Evolutionary conservation across 2,329 filamentous ascomycete genomes (phyloP).

Genomic region (Zasmidium citrigriseum): DNA sequence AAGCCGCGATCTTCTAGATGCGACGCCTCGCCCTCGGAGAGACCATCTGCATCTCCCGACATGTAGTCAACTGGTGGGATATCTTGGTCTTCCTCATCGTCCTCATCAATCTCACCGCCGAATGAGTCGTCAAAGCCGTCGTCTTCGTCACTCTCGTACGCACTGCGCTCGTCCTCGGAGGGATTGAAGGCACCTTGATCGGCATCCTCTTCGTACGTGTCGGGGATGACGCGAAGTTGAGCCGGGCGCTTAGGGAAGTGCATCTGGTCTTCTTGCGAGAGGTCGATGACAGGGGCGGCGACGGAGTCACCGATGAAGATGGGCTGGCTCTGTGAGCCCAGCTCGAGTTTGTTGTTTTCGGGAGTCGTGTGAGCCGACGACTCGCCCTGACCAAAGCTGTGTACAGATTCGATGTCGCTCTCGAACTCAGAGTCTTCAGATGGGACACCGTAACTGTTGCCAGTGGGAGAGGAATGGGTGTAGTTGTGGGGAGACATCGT

Average conservation of each 20-base stretch:
- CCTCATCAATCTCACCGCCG: background rate
- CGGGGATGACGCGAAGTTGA: conserved; percentile 6
- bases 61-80: background rate
- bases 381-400: conserved; percentile 13
- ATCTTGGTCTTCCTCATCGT: conserved; percentile 11
- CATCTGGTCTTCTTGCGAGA: conserved; percentile 23
- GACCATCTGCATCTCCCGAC: background rate
- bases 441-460: conserved; percentile 22
- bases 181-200: conserved; percentile 22
- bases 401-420: conserved; percentile 20
- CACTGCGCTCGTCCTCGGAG: conserved; percentile 12
- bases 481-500: conserved; percentile 6
- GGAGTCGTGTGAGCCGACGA: conserved; percentile 33
- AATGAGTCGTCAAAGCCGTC: background rate
- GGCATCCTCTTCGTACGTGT: conserved; percentile 16
- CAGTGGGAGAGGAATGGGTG: conserved; percentile 1
- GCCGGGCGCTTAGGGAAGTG: background rate
- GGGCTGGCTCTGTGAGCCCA: conserved; percentile 26
- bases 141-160: conserved; percentile 3
- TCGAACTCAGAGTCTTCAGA: conserved; percentile 27
- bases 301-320: conserved; percentile 16
- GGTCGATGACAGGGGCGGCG: conserved; percentile 19
- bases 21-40: background rate
- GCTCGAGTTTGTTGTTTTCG: conserved; percentile 24
- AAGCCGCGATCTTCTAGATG: background rate